These are phyloP conservation scores for Effrenium voratum DNA, from an alignment of 73 alveolate genomes.

Conservation along the genomic window DNA sequence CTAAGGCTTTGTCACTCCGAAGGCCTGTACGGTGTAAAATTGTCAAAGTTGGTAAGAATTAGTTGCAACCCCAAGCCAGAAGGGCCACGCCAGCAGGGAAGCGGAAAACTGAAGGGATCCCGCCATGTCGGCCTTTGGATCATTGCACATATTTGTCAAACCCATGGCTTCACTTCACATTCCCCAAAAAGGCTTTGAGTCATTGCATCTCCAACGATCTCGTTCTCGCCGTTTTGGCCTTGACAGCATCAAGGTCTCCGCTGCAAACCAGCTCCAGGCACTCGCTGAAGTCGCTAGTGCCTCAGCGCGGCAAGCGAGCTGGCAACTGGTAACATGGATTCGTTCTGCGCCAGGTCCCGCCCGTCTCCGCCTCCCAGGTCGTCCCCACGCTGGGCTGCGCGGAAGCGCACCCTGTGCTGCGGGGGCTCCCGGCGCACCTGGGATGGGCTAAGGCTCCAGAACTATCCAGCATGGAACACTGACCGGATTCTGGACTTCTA, in stretches of 20 bases:
- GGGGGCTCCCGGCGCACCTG: too few relatives aligned
- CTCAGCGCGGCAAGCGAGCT: not conserved
- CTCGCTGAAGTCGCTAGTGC: not conserved
- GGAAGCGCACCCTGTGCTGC: constrained; percentile 9
- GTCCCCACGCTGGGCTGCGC: constrained; percentile 54
- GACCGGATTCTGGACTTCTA: too few relatives aligned
- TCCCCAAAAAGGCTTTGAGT: not conserved
- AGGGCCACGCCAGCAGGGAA: too few relatives aligned
- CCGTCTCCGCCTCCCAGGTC: constrained; percentile 27
- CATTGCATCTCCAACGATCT: not conserved
- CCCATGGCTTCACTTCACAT: not conserved
- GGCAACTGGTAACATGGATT: not conserved
- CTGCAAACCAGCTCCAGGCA: not conserved
- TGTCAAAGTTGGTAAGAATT: too few relatives aligned
- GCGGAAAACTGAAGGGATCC: too few relatives aligned
- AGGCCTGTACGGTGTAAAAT: too few relatives aligned
- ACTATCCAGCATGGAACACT: too few relatives aligned
- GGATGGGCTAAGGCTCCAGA: too few relatives aligned
- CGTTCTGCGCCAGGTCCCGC: not conserved
- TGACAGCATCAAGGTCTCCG: not conserved
- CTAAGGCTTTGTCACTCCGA: too few relatives aligned
- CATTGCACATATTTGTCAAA: not conserved
- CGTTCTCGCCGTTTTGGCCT: not conserved
- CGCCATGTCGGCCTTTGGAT: too few relatives aligned
- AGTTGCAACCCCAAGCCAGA: too few relatives aligned